These are phyloP conservation scores for Fagopyrum esculentum DNA, from an alignment of 148 eudicot genomes.

Conservation along the genomic window DNA sequence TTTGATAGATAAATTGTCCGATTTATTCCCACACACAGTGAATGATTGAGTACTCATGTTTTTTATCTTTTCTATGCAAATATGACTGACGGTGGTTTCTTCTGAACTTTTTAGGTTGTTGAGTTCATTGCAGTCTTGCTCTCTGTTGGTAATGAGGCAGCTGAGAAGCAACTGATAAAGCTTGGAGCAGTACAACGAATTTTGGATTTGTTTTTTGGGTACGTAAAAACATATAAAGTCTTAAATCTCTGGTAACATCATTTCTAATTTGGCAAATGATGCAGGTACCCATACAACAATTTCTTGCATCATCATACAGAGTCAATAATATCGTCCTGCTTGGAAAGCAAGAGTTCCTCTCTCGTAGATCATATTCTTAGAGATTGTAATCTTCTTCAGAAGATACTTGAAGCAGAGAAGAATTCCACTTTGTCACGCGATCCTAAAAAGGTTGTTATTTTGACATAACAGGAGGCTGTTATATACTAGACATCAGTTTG, in stretches of 20 bases:
- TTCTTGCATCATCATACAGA: slow-evolving; percentile 92
- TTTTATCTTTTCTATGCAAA: neutral
- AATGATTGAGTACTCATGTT: neutral
- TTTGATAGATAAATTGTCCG: neutral
- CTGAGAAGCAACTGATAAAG: slow-evolving; percentile 79
- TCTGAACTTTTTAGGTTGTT: slow-evolving; percentile 50
- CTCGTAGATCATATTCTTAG: slow-evolving; percentile 74
- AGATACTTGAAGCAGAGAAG: slow-evolving; percentile 81
- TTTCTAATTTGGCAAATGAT: slow-evolving; percentile 16
- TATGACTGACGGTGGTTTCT: slow-evolving; percentile 2
- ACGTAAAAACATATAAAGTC: slow-evolving; percentile 10
- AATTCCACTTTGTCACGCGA: slow-evolving; percentile 41
- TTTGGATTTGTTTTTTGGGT: slow-evolving; percentile 79
- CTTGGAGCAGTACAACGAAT: slow-evolving; percentile 77
- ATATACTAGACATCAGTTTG: neutral
- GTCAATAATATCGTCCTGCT: slow-evolving; percentile 58
- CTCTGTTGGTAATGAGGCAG: slow-evolving; percentile 67
- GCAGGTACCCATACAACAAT: slow-evolving; percentile 92
- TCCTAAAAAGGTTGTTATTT: slow-evolving; percentile 50
- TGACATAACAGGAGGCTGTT: neutral
- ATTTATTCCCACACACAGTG: neutral
- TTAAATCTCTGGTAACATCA: neutral
- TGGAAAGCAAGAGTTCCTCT: slow-evolving; percentile 67
- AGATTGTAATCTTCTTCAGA: slow-evolving; percentile 79
- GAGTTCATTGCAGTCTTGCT: slow-evolving; percentile 88